Evolutionary conservation across 169 alveolate species (phyloP), one percentile per base, ranked within the genome.

Genomic region (Babesia sp.): DNA sequence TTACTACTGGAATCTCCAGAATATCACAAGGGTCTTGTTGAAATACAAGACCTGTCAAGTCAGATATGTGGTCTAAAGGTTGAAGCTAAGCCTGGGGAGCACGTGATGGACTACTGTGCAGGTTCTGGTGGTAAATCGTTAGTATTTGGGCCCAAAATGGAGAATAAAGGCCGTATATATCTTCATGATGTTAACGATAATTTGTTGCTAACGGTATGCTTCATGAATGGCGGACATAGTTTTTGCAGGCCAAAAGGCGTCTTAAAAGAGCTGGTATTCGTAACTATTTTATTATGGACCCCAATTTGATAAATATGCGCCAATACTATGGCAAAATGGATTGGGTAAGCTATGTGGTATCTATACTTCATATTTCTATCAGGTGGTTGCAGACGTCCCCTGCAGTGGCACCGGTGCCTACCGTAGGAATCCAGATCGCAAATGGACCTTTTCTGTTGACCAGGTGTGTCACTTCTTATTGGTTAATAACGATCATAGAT

Each of bases 121-220:
- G 99, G 99, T 6, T 72, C 97, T 22, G 99, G 98, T 6, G 98
- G 99, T 16, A 96, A 96, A 73, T 51, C 98, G 7, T 82, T 96
- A 37, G 96, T 95, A 14, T 93, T 94, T 83, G 97, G 96, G 16
- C 95, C 92, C 26, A 67, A 64, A 46, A 90, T 94, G 94, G 92
- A 84, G 63, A 92, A 93, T 60, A 91, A 82, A 71, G 99, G 99
- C 2, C 74, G 92, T 56, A 74, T 96, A 24, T 95, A 91, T 73
- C 82, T 96, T 14, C 97, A 96, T 61, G 99, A 96, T 63, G 83
- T 92, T 3, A 86, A 94, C 41, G 89, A 91, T 33, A 67, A 79
- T 36, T 85, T 86, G 22, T 55, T 91, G 34, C 26, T 60, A 16
- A 71, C 83, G 66, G 92, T 85, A 8, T 45, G 24, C 16, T 16